Conservation (phyloP, 2,329 filamentous ascomycete genomes). For the Paecilomyces sp. region DNA sequence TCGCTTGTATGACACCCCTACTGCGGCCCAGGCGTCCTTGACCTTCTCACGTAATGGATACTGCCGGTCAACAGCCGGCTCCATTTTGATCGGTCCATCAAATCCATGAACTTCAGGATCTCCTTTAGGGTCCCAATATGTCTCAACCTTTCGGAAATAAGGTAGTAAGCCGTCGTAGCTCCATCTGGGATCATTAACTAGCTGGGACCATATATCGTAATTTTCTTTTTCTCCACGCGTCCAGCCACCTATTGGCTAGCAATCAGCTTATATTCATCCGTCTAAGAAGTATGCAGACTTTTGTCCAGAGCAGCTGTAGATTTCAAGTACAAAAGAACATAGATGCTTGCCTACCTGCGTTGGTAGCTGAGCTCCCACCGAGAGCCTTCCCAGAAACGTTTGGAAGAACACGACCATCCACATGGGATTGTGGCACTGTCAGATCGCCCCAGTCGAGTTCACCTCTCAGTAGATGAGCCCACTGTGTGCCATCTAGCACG, state of each 20-base stretch:
- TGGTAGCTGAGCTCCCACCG: constrained; percentile 35
- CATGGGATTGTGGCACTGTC: constrained; percentile 1
- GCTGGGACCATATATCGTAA: constrained; percentile 41
- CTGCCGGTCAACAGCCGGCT: constrained; percentile 23
- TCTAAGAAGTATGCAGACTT: too few relatives aligned
- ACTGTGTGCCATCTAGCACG: neutral
- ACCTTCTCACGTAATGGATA: constrained; percentile 34
- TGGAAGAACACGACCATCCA: constrained; percentile 7
- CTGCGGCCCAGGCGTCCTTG: constrained; percentile 30
- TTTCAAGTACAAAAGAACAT: too few relatives aligned
- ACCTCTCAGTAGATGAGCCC: neutral
- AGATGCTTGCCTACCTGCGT: constrained; percentile 13
- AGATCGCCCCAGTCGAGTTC: neutral
- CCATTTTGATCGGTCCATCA: constrained; percentile 22
- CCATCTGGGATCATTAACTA: constrained; percentile 38
- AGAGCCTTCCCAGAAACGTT: constrained; percentile 26
- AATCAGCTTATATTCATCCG: too few relatives aligned
- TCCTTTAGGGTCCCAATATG: constrained; percentile 13
- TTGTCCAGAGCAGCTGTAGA: too few relatives aligned
- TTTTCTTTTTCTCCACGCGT: constrained; percentile 39
- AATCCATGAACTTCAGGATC: constrained; percentile 18
- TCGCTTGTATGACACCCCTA: constrained; percentile 18
- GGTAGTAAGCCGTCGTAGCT: constrained; percentile 40
- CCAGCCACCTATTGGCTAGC: constrained; percentile 23
- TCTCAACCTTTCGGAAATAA: constrained; percentile 39